Conservation (phyloP, 345 rosid genomes). For the Ceriops decandra region DNA sequence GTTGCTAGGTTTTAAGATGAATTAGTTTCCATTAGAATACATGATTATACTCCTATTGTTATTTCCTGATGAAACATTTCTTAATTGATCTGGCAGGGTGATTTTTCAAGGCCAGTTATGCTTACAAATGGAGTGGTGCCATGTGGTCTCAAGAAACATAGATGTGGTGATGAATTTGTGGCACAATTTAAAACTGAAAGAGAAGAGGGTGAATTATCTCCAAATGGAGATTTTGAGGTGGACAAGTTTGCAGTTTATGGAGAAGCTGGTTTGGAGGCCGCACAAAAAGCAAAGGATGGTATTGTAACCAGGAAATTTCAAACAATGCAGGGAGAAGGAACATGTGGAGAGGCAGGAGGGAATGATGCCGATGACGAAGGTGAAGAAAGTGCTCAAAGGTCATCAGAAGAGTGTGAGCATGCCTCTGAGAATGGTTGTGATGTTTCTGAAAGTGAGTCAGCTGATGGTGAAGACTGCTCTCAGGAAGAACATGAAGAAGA, state of each 20-base stretch:
- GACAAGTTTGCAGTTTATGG: slow-evolving; percentile 75
- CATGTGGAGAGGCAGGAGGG: slow-evolving; percentile 49
- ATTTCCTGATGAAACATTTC: slow-evolving; percentile 14
- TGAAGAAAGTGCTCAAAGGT: slow-evolving; percentile 79
- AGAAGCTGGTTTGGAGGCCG: slow-evolving; percentile 53
- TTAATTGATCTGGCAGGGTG: slow-evolving; percentile 46
- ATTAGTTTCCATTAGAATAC: slow-evolving; percentile 5
- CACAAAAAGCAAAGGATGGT: slow-evolving; percentile 50
- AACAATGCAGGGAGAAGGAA: slow-evolving; percentile 44
- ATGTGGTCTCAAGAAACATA: slow-evolving; percentile 42
- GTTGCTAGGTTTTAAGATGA: slow-evolving; percentile 4
- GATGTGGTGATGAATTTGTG: slow-evolving; percentile 45
- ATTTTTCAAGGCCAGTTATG: slow-evolving; percentile 37
- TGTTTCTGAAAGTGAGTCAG: slow-evolving; percentile 85
- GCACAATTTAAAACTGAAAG: slow-evolving; percentile 70
- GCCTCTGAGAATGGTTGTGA: slow-evolving; percentile 78
- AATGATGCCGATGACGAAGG: slow-evolving; percentile 83
- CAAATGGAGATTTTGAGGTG: slow-evolving; percentile 75
- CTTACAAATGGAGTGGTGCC: slow-evolving; percentile 50
- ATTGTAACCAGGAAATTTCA: slow-evolving; percentile 43
- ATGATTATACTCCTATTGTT: neutral
- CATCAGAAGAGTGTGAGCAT: slow-evolving; percentile 84
- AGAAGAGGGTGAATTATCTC: slow-evolving; percentile 98
- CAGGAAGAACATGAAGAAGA: slow-evolving; percentile 82
- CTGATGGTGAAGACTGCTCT: slow-evolving; percentile 75